phyloP scores from a whole-genome alignment of 345 rosid species.

The Laguncularia racemosa region DNA sequence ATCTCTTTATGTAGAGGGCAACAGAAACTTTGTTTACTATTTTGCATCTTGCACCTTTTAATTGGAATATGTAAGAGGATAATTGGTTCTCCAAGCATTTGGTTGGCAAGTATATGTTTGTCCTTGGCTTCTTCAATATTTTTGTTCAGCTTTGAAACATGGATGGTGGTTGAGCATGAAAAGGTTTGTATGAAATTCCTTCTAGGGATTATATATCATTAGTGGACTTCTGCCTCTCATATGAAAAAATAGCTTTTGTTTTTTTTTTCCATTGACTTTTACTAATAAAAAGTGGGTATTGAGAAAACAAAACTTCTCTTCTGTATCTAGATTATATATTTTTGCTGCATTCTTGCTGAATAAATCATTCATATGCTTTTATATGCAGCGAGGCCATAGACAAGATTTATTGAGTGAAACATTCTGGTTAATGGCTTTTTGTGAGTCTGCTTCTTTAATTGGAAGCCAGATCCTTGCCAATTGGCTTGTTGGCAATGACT shows the following conservation, averaged over 20 bases:
- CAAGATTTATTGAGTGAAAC: slow-evolving; percentile 66
- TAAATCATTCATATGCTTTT: slow-evolving; percentile 2
- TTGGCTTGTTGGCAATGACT: slow-evolving; percentile 44
- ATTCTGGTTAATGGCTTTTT: slow-evolving; percentile 88
- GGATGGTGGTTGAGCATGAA: slow-evolving; percentile 77
- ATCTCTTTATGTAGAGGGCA: slow-evolving; percentile 48
- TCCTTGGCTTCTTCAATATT: slow-evolving; percentile 64
- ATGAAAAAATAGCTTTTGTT: background rate
- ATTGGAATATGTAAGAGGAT: slow-evolving; percentile 73
- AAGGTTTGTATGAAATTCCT: slow-evolving; percentile 37
- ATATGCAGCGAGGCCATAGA: slow-evolving; percentile 70
- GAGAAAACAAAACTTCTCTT: background rate
- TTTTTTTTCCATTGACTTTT: background rate
- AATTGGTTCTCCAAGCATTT: slow-evolving; percentile 39
- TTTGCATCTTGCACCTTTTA: slow-evolving; percentile 60
- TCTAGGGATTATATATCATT: background rate
- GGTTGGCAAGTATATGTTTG: slow-evolving; percentile 53
- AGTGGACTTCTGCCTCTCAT: no score
- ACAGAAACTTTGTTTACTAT: slow-evolving; percentile 61
- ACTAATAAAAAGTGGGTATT: background rate
- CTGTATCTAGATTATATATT: background rate
- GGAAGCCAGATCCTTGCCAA: slow-evolving; percentile 75
- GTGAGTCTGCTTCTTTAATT: slow-evolving; percentile 66
- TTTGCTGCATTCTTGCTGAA: slow-evolving; percentile 3
- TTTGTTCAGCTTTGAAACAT: slow-evolving; percentile 78